These are phyloP conservation scores for Plantago major DNA, from an alignment of 257 asterid species.

Conservation along the genomic window DNA sequence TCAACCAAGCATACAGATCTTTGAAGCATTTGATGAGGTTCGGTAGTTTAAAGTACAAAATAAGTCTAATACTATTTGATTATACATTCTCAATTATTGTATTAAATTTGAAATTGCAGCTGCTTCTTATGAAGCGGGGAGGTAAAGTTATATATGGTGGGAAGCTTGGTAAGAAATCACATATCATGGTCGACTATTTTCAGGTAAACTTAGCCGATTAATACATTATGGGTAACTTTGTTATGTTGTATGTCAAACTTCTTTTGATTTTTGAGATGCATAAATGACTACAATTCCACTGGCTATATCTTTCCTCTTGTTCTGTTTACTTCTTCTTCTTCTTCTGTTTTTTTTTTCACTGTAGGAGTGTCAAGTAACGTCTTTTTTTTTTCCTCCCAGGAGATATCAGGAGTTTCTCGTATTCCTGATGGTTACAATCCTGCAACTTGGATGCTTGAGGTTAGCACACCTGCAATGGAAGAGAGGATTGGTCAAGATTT, in stretches of 20 bases:
- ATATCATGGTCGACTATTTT: conserved; percentile 66
- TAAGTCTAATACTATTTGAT: not conserved
- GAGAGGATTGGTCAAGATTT: conserved; percentile 57
- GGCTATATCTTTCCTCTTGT: not conserved
- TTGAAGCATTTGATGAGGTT: conserved; percentile 98
- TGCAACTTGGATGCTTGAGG: conserved; percentile 96
- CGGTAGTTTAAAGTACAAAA: conserved; percentile 2
- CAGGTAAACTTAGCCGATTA: conserved; percentile 39
- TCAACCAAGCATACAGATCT: conserved; percentile 92
- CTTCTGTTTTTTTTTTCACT: too few species aligned
- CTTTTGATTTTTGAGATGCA: not conserved
- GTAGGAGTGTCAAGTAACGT: not conserved
- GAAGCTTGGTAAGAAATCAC: conserved; percentile 77
- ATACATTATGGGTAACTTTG: not conserved
- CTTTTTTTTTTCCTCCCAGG: conserved; percentile 27
- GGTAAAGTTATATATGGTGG: conserved; percentile 93
- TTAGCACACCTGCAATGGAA: conserved; percentile 70
- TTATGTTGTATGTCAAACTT: not conserved
- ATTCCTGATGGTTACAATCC: conserved; percentile 76
- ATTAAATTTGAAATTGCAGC: conserved; percentile 37
- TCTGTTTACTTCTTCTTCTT: too few species aligned
- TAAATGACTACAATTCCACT: conserved; percentile 8
- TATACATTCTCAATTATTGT: conserved; percentile 11
- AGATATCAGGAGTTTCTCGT: conserved; percentile 52
- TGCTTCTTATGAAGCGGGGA: conserved; percentile 87